Conservation (phyloP, 2,329 filamentous ascomycete genomes). For the Fusarium sublunatum region DNA sequence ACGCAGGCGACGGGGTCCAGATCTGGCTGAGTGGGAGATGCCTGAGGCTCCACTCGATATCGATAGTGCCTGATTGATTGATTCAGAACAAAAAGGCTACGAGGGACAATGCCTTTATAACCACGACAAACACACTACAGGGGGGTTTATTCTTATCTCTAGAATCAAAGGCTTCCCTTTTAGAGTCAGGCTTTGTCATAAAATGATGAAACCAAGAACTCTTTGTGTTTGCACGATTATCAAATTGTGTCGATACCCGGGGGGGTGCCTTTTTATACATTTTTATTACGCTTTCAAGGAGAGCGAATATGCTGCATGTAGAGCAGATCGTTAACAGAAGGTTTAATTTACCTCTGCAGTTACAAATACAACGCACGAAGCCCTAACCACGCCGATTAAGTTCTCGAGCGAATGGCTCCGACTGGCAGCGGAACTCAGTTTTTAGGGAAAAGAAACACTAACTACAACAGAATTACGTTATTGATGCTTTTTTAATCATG, state of each 20-base stretch:
- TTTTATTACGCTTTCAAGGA: not conserved
- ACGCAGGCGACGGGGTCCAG: constrained; percentile 8
- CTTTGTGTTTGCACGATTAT: constrained; percentile 4
- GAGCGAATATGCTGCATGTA: too few relatives aligned
- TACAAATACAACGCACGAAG: too few relatives aligned
- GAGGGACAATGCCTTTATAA: not conserved
- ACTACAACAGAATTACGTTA: too few relatives aligned
- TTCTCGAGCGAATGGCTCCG: too few relatives aligned
- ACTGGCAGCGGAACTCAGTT: too few relatives aligned
- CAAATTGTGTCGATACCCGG: not conserved
- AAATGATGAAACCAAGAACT: not conserved
- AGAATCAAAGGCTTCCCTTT: not conserved
- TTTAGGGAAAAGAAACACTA: not conserved
- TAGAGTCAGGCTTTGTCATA: not conserved
- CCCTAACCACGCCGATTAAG: too few relatives aligned
- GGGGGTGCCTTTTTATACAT: not conserved
- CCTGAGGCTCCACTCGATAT: constrained; percentile 24
- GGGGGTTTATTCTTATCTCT: not conserved
- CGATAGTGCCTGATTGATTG: not conserved
- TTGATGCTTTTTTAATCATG: too few relatives aligned
- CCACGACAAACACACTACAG: not conserved
- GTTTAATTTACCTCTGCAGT: too few relatives aligned
- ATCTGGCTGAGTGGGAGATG: constrained; percentile 4
- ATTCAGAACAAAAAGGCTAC: constrained; percentile 5
- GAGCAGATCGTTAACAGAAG: too few relatives aligned